Base-by-base conservation (phyloP, 202 grass and related monocot genomes). In the Hordeum pubiflorum region DNA sequence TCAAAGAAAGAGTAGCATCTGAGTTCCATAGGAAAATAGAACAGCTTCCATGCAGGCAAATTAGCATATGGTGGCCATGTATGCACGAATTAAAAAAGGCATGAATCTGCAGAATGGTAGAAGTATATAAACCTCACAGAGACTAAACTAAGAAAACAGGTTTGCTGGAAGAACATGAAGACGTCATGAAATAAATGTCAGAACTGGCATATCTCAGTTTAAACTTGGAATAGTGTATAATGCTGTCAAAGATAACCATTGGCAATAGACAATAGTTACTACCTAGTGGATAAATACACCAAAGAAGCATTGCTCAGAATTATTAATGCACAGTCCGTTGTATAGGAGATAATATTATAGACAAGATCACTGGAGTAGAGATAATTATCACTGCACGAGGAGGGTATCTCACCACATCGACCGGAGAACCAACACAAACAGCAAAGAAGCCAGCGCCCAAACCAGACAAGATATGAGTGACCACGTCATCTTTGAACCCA, bases 341-440 rank as follows among this genome's bases (percentile, higher is more conserved):
- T 9, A 37, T n/a, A 50, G 10, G 66, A 38, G 54, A 84, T 17
- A 62, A 72, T 41, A 31, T 62, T 63, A 58, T 39, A 58, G n/a
- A 78, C 12, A 63, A 41, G 23, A 54, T 70, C 14, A 36, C n/a
- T 44, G 38, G 13, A 60, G 26, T 48, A 75, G 40, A 60, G 52
- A 79, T 29, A 37, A 77, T 15, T 72, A 15, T 33, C 1, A 38
- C 0, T 15, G 24, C 31, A 57, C 36, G 43, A 2, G 4, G 20
- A 78, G 63, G 23, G 61, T 60, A 91, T 85, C 80, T 89, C 76
- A 99, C 96, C 86, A 95, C 92, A 74, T 95, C 96, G 40, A 99
- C 89, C 12, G 90, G 96, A 86, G 96, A 95, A 85, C 92, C 96
- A 72, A 95, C 72, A 81, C 96, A 99, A 10, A 99, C 96, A 81